These are phyloP conservation scores for Phaeoacremonium minimum DNA, from an alignment of 2,329 filamentous ascomycete species.

Conservation along the genomic window DNA sequence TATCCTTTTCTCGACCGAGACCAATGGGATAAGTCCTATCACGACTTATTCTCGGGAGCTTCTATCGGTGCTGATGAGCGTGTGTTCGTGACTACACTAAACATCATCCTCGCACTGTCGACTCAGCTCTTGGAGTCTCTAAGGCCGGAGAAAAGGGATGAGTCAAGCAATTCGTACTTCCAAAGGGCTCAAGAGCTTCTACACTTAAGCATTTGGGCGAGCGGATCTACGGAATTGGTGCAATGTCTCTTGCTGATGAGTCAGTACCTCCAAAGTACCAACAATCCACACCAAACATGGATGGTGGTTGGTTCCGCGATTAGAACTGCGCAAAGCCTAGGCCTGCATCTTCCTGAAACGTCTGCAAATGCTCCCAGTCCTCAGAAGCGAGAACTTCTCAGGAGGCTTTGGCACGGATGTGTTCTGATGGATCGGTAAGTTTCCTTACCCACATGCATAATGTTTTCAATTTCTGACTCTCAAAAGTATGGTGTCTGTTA, in stretches of 20 bases:
- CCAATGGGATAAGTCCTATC: constrained; percentile 31
- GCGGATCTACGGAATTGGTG: constrained; percentile 35
- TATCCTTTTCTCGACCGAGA: constrained; percentile 38
- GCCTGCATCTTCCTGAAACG: constrained; percentile 36
- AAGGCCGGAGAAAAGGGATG: constrained; percentile 29
- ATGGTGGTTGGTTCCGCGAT: constrained; percentile 41
- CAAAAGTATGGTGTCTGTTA: not conserved
- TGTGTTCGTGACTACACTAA: constrained; percentile 37
- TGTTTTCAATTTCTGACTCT: too few species aligned
- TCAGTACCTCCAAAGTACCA: constrained; percentile 44
- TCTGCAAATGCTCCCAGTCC: constrained; percentile 9
- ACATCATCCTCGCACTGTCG: constrained; percentile 40
- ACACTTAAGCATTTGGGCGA: constrained; percentile 28
- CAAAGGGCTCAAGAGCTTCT: constrained; percentile 34
- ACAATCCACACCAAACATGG: constrained; percentile 43
- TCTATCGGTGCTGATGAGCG: constrained; percentile 29
- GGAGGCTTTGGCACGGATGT: constrained; percentile 1
- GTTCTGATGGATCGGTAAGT: constrained; percentile 3
- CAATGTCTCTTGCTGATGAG: constrained; percentile 42
- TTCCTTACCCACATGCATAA: too few species aligned
- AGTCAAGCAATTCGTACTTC: constrained; percentile 35
- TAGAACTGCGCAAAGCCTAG: constrained; percentile 41
- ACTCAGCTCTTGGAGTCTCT: constrained; percentile 37
- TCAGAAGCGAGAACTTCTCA: not conserved
- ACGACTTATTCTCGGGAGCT: constrained; percentile 31